These are phyloP conservation scores for Ogataea zsoltii DNA, from an alignment of 805 yeast genomes.

Conservation along the genomic window DNA sequence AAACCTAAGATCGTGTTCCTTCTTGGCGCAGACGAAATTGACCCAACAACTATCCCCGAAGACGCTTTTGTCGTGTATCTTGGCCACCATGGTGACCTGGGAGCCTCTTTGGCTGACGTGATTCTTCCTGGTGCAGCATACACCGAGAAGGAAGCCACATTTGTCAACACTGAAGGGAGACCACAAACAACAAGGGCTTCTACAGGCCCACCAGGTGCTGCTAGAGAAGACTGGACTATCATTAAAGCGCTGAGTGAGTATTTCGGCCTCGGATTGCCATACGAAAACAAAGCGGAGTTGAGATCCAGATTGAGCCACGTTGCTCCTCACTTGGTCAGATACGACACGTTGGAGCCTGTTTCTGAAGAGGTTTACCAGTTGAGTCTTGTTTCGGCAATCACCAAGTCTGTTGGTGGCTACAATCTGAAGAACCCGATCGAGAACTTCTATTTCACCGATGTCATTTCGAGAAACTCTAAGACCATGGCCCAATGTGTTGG, in stretches of 20 bases:
- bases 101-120: conserved; percentile 87
- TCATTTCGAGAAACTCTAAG: conserved; percentile 81
- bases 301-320: conserved; percentile 71
- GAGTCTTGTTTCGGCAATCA: conserved; percentile 48
- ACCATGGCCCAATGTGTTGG: conserved; percentile 88
- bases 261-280: conserved; percentile 67
- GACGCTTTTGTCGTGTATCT: conserved; percentile 88
- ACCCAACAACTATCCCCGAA: conserved; percentile 67
- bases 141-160: conserved; percentile 84
- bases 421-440: conserved; percentile 67
- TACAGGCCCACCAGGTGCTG: conserved; percentile 82
- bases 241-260: conserved; percentile 81
- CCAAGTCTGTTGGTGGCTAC: conserved; percentile 39
- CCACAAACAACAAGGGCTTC: conserved; percentile 85
- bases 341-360: conserved; percentile 72
- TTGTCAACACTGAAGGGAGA: conserved; percentile 89
- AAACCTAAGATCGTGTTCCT: conserved; percentile 76
- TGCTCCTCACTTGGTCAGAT: conserved; percentile 78
- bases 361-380: conserved; percentile 55
- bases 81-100: conserved; percentile 90
- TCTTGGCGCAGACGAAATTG: conserved; percentile 81
- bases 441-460: conserved; percentile 87
- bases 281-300: conserved; percentile 68
- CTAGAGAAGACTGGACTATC: conserved; percentile 91
- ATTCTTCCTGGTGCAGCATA: conserved; percentile 85